Conservation (phyloP, 2,329 filamentous ascomycete species). For the Talaromyces sp. region DNA sequence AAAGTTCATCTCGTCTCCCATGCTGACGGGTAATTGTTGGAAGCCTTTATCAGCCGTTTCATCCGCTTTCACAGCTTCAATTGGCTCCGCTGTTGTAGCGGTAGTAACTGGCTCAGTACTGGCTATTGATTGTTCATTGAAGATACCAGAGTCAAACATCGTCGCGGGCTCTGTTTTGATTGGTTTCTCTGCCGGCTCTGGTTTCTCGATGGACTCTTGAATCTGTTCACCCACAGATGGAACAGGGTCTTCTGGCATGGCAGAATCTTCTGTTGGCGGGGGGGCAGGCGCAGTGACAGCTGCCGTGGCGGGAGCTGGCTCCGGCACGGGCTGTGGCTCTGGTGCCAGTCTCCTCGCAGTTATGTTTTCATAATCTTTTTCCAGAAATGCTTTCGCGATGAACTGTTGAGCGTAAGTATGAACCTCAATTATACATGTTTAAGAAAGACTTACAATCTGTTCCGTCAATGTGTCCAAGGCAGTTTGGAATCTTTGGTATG, state of each 20-base stretch:
- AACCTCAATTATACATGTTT: slow-evolving; percentile 37
- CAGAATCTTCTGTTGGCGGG: slow-evolving; percentile 27
- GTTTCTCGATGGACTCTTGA: slow-evolving; percentile 22
- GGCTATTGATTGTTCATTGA: slow-evolving; percentile 9
- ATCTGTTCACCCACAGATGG: slow-evolving; percentile 20
- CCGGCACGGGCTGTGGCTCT: not conserved
- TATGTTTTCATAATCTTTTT: slow-evolving; percentile 40
- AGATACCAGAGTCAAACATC: not conserved
- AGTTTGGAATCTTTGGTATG: slow-evolving; percentile 39
- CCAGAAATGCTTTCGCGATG: slow-evolving; percentile 42
- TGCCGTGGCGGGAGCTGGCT: not conserved
- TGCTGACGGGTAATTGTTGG: slow-evolving; percentile 26
- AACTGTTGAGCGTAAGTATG: slow-evolving; percentile 42
- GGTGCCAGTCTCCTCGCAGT: slow-evolving; percentile 30
- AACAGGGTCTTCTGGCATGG: slow-evolving; percentile 28
- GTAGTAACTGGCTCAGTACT: slow-evolving; percentile 6
- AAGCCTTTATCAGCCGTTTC: slow-evolving; percentile 19
- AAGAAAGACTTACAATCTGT: slow-evolving; percentile 37
- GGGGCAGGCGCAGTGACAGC: not conserved
- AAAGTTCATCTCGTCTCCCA: slow-evolving; percentile 39
- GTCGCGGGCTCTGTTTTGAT: slow-evolving; percentile 19
- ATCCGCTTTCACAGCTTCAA: slow-evolving; percentile 27
- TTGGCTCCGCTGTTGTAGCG: slow-evolving; percentile 18
- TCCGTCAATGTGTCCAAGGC: slow-evolving; percentile 41
- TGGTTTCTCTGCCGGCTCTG: slow-evolving; percentile 15